Percentiles rank a stretch among this genome's conserved stretches.
These are phyloP conservation scores for Saccharomyces hybrid DNA, from an alignment of 1,139 yeast species.

Conservation along the genomic window DNA sequence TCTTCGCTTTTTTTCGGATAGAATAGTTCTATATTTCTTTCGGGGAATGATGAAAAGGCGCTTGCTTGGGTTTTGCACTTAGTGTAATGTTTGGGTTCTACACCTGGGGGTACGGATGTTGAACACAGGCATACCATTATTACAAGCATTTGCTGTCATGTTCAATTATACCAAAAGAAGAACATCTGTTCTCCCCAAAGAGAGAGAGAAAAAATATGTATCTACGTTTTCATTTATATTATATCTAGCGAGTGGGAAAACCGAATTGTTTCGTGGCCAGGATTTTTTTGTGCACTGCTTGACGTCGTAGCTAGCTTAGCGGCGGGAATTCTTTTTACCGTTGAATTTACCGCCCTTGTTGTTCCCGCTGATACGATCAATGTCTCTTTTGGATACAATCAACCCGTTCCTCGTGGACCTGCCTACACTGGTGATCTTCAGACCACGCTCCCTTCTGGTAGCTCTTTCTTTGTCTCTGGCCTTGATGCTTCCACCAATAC, in stretches of 20 bases:
- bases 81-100: neutral
- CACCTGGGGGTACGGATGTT: neutral
- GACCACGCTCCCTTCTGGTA: slow-evolving; percentile 61
- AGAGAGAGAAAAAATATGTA: neutral
- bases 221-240: neutral
- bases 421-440: slow-evolving; percentile 72
- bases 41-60: too few species aligned
- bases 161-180: neutral
- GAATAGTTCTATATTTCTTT: neutral
- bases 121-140: too few species aligned
- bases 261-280: neutral
- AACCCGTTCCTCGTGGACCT: slow-evolving; percentile 75
- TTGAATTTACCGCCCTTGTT: slow-evolving; percentile 2
- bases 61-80: neutral
- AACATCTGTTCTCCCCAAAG: neutral
- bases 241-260: neutral
- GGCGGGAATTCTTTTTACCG: neutral
- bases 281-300: neutral
- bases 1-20: neutral
- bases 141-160: neutral
- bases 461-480: slow-evolving; percentile 28
- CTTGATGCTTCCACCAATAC: slow-evolving; percentile 45
- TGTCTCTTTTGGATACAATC: slow-evolving; percentile 62
- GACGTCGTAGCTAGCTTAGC: neutral
- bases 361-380: slow-evolving; percentile 41